Percentiles rank a stretch among this genome's conserved stretches.
phyloP scores from a whole-genome alignment of 805 yeast genomes.

The Cephaloascus fragrans region DNA sequence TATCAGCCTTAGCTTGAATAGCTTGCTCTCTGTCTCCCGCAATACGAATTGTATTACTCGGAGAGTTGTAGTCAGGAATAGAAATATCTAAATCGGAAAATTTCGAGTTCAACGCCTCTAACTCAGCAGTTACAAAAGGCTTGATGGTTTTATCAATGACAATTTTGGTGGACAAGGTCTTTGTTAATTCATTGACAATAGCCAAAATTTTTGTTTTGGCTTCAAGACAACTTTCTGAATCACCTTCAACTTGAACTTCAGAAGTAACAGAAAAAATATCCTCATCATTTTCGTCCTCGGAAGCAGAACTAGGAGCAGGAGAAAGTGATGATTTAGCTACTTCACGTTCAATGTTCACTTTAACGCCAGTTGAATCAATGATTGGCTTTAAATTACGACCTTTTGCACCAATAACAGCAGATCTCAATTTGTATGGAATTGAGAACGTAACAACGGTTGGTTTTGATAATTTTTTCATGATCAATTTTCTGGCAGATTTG shows the following conservation, averaged over 20 bases:
- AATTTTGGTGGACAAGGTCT: conserved; percentile 40
- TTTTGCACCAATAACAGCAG: conserved; percentile 78
- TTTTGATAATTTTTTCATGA: conserved; percentile 67
- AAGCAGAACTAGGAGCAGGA: conserved; percentile 14
- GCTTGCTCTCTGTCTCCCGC: conserved; percentile 68
- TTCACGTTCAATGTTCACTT: conserved; percentile 53
- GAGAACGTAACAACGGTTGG: conserved; percentile 53
- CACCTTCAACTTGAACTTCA: conserved; percentile 67
- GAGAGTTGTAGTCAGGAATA: conserved; percentile 26
- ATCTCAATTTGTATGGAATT: conserved; percentile 70
- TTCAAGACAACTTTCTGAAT: conserved; percentile 53
- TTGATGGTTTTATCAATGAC: conserved; percentile 30
- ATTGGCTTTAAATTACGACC: conserved; percentile 80
- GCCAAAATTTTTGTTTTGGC: conserved; percentile 64
- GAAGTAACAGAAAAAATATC: conserved; percentile 54
- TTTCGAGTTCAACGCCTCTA: conserved; percentile 12
- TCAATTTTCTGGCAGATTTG: conserved; percentile 60
- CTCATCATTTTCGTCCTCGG: conserved; percentile 31
- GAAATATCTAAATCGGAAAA: conserved; percentile 19
- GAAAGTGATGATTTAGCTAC: conserved; percentile 7
- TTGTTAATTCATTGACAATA: conserved; percentile 70
- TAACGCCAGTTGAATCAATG: conserved; percentile 54
- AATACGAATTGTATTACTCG: conserved; percentile 31
- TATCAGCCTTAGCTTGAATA: conserved; percentile 39
- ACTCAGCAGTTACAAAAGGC: conserved; percentile 31